Base-by-base conservation (phyloP, 1,284 basidiomycete species). In the Sporisorium reilianum region DNA sequence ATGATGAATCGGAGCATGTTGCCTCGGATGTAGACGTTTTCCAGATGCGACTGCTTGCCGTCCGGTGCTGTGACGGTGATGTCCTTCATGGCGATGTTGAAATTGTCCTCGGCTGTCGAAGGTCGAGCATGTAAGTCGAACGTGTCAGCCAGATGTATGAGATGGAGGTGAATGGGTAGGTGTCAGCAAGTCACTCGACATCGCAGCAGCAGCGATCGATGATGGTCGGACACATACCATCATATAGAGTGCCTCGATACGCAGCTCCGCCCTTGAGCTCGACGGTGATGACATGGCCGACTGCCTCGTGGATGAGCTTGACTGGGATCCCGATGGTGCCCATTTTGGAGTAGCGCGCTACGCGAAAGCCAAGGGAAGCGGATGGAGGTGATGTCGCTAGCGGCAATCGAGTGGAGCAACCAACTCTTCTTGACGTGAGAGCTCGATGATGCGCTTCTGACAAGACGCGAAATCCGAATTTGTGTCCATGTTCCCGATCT, bases 1-100 rank as follows among this genome's bases (percentile, higher is more conserved):
- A 99, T 97, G 88, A 98, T 96, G 89, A 98, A 98, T 20, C 82
- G 66, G 12, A 84, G 85, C 93, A 98, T 97, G 86, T 93, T 95
- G 76, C 97, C 97, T 78, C 97, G 89, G 81, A 99, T 99, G 87
- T 99, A 99, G 44, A 98, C 95, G 86, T 97, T 96, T 88, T 99
- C 96, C 59, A 99, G 89, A 86, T 99, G 97, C n/a, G 95, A 96
- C 45, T 99, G 94, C 82, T 97, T 93, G 50, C 97, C 97, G 88
- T 99, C 97, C 64, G 96, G 91, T 59, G 93, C 94, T 12, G 97
- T 99, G 25, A 98, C 97, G 23, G 96, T 98, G 83, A 99, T 97
- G 74, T 98, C 94, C 86, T 91, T 95, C 78, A 99, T 86, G 1
- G 95, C 94, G 83, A 99, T 95, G 87, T 99, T 99, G 55, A 99